Base-by-base conservation (phyloP, 1,284 basidiomycete genomes). In the Porogramme epimiltina region DNA sequence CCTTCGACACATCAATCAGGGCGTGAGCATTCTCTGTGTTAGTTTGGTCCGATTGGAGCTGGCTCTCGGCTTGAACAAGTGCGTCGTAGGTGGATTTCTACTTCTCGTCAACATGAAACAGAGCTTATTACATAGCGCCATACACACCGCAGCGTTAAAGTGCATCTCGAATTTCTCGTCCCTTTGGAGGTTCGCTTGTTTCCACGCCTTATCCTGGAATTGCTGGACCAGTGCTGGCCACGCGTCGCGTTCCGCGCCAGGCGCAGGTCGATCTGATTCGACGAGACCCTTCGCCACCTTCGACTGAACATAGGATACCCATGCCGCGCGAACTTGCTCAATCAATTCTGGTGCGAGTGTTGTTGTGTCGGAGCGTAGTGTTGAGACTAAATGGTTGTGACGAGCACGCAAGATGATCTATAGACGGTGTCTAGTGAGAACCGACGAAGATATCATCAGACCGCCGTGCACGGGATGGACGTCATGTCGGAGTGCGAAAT, bases 81-180 rank as follows among this genome's bases (percentile, higher is more conserved):
- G 85, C 87, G 25, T 70, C 66, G 50, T 80, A 70, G 22, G 82
- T 73, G 36, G 79, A 79, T 51, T 74, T 75, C 88, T 88, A 58
- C 34, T n/a, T n/a, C n/a, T n/a, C n/a, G 43, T 20, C 37, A 20
- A 40, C 43, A 44, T 55, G 50, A 59, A 55, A 56, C 56, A 55
- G 25, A 46, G 45, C 31, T 26, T 38, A 47, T n/a, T 41, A 34
- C 31, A 37, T 10, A 39, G 20, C 42, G 22, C 4, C 13, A 28
- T 25, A 74, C 85, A 65, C 63, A 89, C 88, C 62, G 94, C 80
- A 56, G 87, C 81, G 25, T 82, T 75, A 61, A 93, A 80, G 71
- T 94, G 79, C 90, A 97, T 90, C 42, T 87, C 84, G 65, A 95
- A 95, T 70, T 95, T 96, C 71, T 96, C 94, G 60, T 95, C 89